phyloP scores from a whole-genome alignment of 768 basidiomycete genomes.

The Galerina sulciceps region DNA sequence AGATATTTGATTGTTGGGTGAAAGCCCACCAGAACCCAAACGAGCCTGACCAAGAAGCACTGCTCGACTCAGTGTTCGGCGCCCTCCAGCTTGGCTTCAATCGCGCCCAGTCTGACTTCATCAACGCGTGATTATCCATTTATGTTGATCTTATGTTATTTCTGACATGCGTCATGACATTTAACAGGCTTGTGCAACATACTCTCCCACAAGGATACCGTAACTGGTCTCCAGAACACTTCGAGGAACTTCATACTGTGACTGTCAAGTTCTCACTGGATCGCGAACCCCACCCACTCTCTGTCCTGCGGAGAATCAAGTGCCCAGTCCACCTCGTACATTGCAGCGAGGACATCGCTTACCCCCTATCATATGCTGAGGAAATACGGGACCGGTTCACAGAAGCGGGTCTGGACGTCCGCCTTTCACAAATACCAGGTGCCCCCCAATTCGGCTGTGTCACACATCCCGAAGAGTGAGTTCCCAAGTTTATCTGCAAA shows the following conservation, averaged over 20 bases:
- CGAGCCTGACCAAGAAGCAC: conserved; percentile 23
- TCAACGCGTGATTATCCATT: conserved; percentile 25
- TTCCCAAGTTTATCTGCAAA: neutral
- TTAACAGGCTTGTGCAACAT: conserved; percentile 25
- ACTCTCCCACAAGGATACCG: conserved; percentile 24
- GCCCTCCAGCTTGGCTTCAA: conserved; percentile 37
- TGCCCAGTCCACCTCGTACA: conserved; percentile 38
- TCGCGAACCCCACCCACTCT: conserved; percentile 22
- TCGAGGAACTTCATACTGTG: conserved; percentile 34
- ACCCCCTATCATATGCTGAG: conserved; percentile 29
- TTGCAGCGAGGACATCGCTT: conserved; percentile 39
- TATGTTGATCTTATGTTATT: neutral
- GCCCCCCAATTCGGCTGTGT: conserved; percentile 42
- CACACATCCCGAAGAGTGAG: conserved; percentile 35
- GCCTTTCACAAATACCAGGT: conserved; percentile 24
- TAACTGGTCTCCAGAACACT: conserved; percentile 29
- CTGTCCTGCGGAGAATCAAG: conserved; percentile 26
- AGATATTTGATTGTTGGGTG: conserved; percentile 36
- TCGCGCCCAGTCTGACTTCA: conserved; percentile 20
- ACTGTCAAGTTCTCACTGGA: conserved; percentile 37
- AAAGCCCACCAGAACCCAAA: conserved; percentile 24
- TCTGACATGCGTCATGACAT: neutral
- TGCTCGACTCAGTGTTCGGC: conserved; percentile 32
- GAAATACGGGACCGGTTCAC: conserved; percentile 28
- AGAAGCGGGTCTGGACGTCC: conserved; percentile 31